Evolutionary conservation across 352 stramenopile genomes (phyloP).

Genomic region (Pythium graminicola): DNA sequence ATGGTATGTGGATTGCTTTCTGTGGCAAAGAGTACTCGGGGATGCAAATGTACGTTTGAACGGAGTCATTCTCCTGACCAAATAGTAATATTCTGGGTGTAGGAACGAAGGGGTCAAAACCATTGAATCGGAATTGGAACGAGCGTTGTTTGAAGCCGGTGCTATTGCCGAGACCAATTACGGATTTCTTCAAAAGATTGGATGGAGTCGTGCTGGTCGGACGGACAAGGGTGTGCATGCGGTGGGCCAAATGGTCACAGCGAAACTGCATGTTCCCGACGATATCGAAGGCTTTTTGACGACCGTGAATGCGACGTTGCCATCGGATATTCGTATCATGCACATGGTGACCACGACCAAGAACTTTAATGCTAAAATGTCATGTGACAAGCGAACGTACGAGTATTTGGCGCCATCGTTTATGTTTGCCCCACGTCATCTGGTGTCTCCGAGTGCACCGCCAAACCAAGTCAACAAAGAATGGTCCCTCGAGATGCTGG

Average conservation of each 20-base stretch:
- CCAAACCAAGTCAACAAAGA: constrained; percentile 4
- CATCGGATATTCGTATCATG: constrained; percentile 76
- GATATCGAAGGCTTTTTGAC: constrained; percentile 57
- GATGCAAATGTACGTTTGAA: constrained; percentile 74
- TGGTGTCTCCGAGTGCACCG: background rate
- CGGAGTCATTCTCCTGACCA: background rate
- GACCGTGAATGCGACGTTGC: constrained; percentile 67
- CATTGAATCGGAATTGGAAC: constrained; percentile 87
- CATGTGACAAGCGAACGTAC: constrained; percentile 86
- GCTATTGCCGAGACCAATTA: constrained; percentile 87
- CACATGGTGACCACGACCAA: constrained; percentile 84
- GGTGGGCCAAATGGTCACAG: constrained; percentile 74
- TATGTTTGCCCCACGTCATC: constrained; percentile 56
- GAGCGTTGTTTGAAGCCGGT: constrained; percentile 80
- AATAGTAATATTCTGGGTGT: background rate
- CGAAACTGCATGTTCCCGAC: constrained; percentile 79
- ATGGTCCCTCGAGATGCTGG: constrained; percentile 32
- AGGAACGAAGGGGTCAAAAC: constrained; percentile 86
- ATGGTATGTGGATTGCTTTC: constrained; percentile 83
- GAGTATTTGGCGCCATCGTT: constrained; percentile 89
- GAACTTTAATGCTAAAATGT: constrained; percentile 89
- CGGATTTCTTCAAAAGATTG: constrained; percentile 87
- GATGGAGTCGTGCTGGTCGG: constrained; percentile 81
- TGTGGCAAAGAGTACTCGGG: constrained; percentile 87
- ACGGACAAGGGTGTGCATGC: constrained; percentile 91